Percentiles rank a stretch among this genome's conserved stretches.
These are phyloP conservation scores for Tuber microsphaerosporum DNA, from an alignment of 495 filamentous ascomycete genomes.

Conservation along the genomic window DNA sequence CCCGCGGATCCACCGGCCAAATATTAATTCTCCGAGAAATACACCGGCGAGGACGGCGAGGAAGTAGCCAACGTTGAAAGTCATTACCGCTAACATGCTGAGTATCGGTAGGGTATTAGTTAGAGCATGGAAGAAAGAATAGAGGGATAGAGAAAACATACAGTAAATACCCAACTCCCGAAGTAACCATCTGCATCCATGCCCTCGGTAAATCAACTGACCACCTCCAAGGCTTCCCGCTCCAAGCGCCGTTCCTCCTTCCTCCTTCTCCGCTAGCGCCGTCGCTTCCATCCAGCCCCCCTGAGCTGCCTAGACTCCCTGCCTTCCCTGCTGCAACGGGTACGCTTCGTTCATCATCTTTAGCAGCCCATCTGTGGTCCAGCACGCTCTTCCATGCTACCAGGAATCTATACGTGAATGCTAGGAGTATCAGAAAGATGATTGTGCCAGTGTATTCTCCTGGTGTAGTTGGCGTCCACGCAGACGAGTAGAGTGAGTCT, in stretches of 20 bases:
- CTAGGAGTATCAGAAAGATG: slow-evolving; percentile 44
- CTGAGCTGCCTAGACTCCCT: slow-evolving; percentile 47
- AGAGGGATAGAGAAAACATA: slow-evolving; percentile 50
- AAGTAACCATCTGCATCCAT: slow-evolving; percentile 57
- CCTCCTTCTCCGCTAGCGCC: slow-evolving; percentile 64
- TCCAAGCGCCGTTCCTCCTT: slow-evolving; percentile 42
- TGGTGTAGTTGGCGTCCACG: slow-evolving; percentile 63
- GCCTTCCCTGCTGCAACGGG: slow-evolving; percentile 33
- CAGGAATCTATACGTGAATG: slow-evolving; percentile 59
- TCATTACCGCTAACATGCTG: slow-evolving; percentile 98
- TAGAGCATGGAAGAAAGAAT: neutral
- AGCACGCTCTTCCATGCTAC: slow-evolving; percentile 58
- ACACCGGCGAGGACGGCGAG: slow-evolving; percentile 72
- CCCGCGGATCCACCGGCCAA: slow-evolving; percentile 58
- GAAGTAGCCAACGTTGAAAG: slow-evolving; percentile 95
- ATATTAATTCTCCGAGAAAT: slow-evolving; percentile 73
- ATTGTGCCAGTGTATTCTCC: slow-evolving; percentile 60
- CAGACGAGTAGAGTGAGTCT: slow-evolving; percentile 65
- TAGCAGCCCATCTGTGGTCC: slow-evolving; percentile 49
- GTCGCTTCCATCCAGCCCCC: slow-evolving; percentile 55
- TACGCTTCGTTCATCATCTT: slow-evolving; percentile 9
- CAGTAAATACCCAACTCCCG: slow-evolving; percentile 80
- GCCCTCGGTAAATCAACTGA: slow-evolving; percentile 72
- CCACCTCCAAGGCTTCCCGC: slow-evolving; percentile 64
- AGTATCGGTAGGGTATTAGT: slow-evolving; percentile 12